Evolutionary conservation across 768 basidiomycete genomes (phyloP), one percentile per base, ranked within the genome.

Genomic region (Boletus reticulatus): DNA sequence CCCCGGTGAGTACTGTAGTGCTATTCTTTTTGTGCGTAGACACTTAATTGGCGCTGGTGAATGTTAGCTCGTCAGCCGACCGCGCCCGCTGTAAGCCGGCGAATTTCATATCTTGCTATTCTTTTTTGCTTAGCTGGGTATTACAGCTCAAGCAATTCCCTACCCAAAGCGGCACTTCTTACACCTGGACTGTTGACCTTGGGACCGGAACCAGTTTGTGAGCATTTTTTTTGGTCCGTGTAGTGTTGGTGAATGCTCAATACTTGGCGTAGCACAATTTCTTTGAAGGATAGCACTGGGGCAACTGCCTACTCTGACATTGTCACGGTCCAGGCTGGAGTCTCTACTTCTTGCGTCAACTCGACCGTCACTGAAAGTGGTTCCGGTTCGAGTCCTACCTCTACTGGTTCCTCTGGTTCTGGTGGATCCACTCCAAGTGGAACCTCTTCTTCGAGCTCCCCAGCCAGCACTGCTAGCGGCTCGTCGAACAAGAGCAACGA

Each of bases 201-300:
- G 57, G 61, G 0, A 43, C 68, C 2, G 76, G 76, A 22, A 78
- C 78, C 16, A 55, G 61, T 32, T 74, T 87, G 87, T 88, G 62
- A 59, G 46, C 6, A 9, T 45, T 37, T 16, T 48, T 8, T 10
- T 39, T n/a, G n/a, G 24, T 3, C 3, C 16, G 4, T 24, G 1
- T 38, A 16, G 16, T 6, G 2, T 34, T 1, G 1, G 12, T 14
- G 0, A 19, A 10, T 36, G 12, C 47, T 56, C 10, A 64, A 34
- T 9, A 24, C 31, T 19, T 4, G 14, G 4, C 59, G 13, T 48
- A 90, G 88, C 60, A 80, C 80, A n/a, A 60, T 81, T 34, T 64
- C 64, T 13, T 55, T 87, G 59, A 86, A 83, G 72, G 88, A 89
- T 58, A 71, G 69, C 63, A 80, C 81, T 14, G 88, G 88, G 16